Percentiles rank a stretch among this genome's conserved stretches.
Conservation (phyloP, 495 filamentous ascomycete genomes). For the Jackrogersella minutella region DNA sequence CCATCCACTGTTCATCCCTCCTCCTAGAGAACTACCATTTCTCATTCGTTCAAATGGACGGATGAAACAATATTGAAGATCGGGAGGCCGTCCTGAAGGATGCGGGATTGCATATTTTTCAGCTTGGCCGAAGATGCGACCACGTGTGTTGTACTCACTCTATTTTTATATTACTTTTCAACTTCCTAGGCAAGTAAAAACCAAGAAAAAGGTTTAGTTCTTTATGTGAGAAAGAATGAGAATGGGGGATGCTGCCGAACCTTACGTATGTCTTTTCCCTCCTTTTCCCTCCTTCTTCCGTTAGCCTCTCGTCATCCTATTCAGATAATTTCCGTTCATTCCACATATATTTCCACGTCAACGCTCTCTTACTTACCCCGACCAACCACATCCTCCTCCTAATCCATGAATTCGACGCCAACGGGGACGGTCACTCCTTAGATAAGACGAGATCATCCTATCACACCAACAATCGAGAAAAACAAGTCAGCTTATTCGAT, state of each 20-base stretch:
- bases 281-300: not conserved
- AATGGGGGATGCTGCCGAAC: not conserved
- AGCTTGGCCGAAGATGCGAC: conserved; percentile 20
- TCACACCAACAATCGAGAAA: not conserved
- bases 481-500: not conserved
- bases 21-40: not conserved
- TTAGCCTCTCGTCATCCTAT: not conserved
- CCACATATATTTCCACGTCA: not conserved
- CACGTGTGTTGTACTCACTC: not conserved
- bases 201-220: not conserved
- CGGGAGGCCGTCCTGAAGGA: conserved; percentile 14
- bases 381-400: not conserved
- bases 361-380: not conserved
- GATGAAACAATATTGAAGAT: conserved; percentile 19
- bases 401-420: not conserved
- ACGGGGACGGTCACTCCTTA: not conserved
- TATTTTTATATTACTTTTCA: conserved; percentile 23
- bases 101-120: conserved; percentile 25
- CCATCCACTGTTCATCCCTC: not conserved
- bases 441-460: not conserved
- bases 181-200: not conserved
- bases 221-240: not conserved
- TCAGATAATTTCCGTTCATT: not conserved
- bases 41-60: not conserved
- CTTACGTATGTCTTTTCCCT: not conserved